phyloP scores from a whole-genome alignment of 306 rosid genomes.

The Inga oerstediana region DNA sequence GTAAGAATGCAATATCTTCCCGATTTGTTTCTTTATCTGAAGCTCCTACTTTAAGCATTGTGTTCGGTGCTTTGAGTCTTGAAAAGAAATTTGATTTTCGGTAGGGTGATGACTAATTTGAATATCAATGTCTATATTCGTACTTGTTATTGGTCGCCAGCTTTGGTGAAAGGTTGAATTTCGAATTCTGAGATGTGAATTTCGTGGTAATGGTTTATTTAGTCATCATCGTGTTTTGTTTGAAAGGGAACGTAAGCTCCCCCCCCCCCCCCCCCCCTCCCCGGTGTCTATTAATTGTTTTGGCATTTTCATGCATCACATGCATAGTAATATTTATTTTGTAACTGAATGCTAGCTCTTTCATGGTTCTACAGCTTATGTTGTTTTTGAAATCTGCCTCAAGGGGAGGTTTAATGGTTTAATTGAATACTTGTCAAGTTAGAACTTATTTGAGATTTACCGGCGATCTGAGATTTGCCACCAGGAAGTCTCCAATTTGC shows the following conservation, averaged over 20 bases:
- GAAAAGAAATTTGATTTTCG: slow-evolving; percentile 22
- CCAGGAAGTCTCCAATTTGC: neutral
- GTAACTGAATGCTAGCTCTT: slow-evolving; percentile 24
- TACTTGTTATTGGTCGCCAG: slow-evolving; percentile 14
- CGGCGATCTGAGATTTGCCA: slow-evolving; percentile 5
- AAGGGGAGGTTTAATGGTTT: neutral
- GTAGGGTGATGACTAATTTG: slow-evolving; percentile 28
- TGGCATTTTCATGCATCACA: slow-evolving; percentile 20
- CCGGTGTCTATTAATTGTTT: neutral
- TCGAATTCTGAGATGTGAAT: slow-evolving; percentile 22
- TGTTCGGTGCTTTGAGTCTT: slow-evolving; percentile 27
- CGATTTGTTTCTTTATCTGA: neutral
- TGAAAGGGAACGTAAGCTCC: slow-evolving; percentile 4
- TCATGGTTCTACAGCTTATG: neutral
- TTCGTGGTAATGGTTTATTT: slow-evolving; percentile 10
- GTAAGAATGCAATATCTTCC: slow-evolving; percentile 41
- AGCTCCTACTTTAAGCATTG: slow-evolving; percentile 14
- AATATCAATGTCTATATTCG: slow-evolving; percentile 16
- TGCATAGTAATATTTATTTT: neutral
- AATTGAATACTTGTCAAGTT: slow-evolving; percentile 9
- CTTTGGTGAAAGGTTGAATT: slow-evolving; percentile 17
- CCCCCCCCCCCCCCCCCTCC: neutral
- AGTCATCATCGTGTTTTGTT: slow-evolving; percentile 5
- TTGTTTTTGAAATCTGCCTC: slow-evolving; percentile 27
- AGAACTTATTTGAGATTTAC: neutral